Conservation (phyloP, 306 rosid species). For the Cotoneaster glaucophyllus region DNA sequence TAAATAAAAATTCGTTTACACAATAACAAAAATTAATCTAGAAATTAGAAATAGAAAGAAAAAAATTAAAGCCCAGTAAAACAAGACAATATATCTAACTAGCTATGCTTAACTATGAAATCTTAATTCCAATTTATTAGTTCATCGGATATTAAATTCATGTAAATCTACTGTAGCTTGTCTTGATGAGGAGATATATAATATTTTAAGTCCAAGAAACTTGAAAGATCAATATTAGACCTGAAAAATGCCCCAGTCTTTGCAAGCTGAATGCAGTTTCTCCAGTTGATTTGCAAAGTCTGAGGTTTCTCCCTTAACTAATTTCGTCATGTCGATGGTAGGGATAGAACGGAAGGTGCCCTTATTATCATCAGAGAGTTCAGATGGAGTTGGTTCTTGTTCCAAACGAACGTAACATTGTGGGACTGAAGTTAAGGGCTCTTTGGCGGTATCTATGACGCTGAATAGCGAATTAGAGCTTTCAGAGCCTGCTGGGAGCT, state of each 20-base stretch:
- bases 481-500: not conserved
- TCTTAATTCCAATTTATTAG: too few relatives aligned
- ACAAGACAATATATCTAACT: too few relatives aligned
- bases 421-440: constrained; percentile 6
- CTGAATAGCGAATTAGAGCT: constrained; percentile 7
- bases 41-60: too few relatives aligned
- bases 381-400: constrained; percentile 13
- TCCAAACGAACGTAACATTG: constrained; percentile 34
- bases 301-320: constrained; percentile 12
- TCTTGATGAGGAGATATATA: not conserved
- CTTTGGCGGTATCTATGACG: constrained; percentile 18
- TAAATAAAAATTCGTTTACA: too few relatives aligned
- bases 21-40: too few relatives aligned
- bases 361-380: constrained; percentile 6
- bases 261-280: constrained; percentile 49
- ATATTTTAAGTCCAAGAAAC: not conserved
- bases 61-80: too few relatives aligned
- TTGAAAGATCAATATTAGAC: constrained; percentile 17
- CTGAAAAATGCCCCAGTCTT: constrained; percentile 83
- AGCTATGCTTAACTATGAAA: too few relatives aligned
- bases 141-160: too few relatives aligned
- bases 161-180: too few relatives aligned
- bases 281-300: constrained; percentile 21
- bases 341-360: constrained; percentile 29
- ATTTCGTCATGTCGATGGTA: constrained; percentile 39